Percentiles rank a stretch among this genome's conserved stretches.
Conservation (phyloP, 768 basidiomycete genomes). For the Podaxis sp. region DNA sequence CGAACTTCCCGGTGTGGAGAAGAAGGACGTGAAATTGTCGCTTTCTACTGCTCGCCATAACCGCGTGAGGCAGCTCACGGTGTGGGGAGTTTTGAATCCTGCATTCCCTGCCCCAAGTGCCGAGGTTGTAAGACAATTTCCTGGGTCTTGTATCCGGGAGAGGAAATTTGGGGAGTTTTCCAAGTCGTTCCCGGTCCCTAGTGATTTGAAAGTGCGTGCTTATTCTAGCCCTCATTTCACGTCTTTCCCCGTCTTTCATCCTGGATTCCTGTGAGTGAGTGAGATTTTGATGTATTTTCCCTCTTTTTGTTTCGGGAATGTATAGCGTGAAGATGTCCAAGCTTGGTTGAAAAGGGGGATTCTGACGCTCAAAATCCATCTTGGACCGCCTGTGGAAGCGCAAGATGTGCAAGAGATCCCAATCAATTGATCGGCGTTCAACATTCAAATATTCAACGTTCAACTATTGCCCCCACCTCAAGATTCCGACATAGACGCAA, state of each 20-base stretch:
- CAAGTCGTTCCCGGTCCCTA: conserved; percentile 26
- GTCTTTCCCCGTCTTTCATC: background rate
- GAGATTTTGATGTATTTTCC: conserved; percentile 40
- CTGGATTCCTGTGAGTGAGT: conserved; percentile 39
- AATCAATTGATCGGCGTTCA: conserved; percentile 6
- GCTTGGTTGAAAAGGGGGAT: conserved; percentile 18
- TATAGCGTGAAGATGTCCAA: conserved; percentile 20
- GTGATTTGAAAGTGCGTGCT: conserved; percentile 25
- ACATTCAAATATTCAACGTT: background rate
- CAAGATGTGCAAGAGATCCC: conserved; percentile 19
- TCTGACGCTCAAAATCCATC: conserved; percentile 17
- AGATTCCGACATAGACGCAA: conserved; percentile 5
- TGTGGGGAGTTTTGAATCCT: conserved; percentile 47
- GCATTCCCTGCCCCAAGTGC: conserved; percentile 31
- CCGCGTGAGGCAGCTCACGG: conserved; percentile 58
- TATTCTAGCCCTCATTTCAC: background rate
- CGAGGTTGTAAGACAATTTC: conserved; percentile 20
- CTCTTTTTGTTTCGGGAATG: conserved; percentile 9
- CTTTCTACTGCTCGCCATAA: conserved; percentile 63
- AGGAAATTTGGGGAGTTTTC: conserved; percentile 27
- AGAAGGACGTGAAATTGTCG: conserved; percentile 54
- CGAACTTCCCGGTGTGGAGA: conserved; percentile 70
- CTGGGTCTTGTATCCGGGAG: conserved; percentile 20
- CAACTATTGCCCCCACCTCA: background rate
- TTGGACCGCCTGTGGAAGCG: conserved; percentile 17